These are phyloP conservation scores for Leptodermis oblonga DNA, from an alignment of 257 asterid species.

Conservation along the genomic window DNA sequence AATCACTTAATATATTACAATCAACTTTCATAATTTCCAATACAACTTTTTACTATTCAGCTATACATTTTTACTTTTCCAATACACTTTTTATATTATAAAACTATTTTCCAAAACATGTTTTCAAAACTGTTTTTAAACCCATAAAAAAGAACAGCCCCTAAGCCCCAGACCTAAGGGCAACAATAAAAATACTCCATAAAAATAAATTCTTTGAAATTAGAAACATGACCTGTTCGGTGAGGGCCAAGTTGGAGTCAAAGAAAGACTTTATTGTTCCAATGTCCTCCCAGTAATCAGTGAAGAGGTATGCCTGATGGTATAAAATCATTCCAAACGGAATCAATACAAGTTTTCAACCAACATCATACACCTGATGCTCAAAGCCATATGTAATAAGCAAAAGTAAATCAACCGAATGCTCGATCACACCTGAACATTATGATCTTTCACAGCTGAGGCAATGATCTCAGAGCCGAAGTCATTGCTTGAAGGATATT, in stretches of 20 bases:
- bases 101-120: too few species aligned
- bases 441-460: conserved; percentile 73
- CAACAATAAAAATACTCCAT: background rate
- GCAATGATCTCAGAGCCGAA: conserved; percentile 97
- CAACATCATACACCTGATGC: background rate
- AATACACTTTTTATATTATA: too few species aligned
- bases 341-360: conserved; percentile 1
- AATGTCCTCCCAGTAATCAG: conserved; percentile 95
- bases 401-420: background rate
- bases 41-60: too few species aligned
- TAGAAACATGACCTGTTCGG: conserved; percentile 78
- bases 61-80: too few species aligned
- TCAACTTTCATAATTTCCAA: too few species aligned
- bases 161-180: background rate
- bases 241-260: conserved; percentile 88
- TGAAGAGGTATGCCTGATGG: conserved; percentile 73
- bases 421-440: conserved; percentile 63
- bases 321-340: conserved; percentile 18
- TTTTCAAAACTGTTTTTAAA: too few species aligned
- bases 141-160: too few species aligned
- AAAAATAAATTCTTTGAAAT: background rate
- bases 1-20: too few species aligned
- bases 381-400: background rate
- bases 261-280: conserved; percentile 89
- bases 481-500: conserved; percentile 80